Base-by-base conservation (phyloP, 441 rosid species). In the Adansonia grandidieri region DNA sequence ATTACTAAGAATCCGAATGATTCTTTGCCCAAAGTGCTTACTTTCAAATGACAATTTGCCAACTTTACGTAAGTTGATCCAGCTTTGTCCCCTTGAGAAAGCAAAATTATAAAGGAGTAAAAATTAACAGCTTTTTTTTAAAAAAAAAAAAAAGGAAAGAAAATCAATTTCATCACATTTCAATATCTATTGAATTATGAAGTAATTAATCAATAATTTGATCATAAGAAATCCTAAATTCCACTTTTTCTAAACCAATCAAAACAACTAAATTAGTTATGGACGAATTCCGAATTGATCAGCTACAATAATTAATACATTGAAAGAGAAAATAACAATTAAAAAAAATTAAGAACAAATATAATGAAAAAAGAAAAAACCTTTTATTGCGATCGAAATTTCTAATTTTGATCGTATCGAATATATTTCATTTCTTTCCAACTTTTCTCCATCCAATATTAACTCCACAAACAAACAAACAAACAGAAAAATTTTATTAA, bases 21-120 rank as follows among this genome's bases (percentile, higher is more conserved):
- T 48, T 48, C 1, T 19, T 19, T 70, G 2, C 65, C 67, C 70
- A 19, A 57, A 51, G 5, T 22, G 17, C 78, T 66, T 71, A 91
- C 98, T 94, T 91, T 97, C 80, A 93, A 75, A 84, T 97, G 93
- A 80, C 99, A 95, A 70, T 87, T 86, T 1, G 97, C 92, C 83
- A 93, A 84, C 85, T 91, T 95, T 66, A 93, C 81, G 78, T 92
- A 94, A 58, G 90, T 84, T 73, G 92, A 44, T 76, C 95, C 99
- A 71, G 98, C 99, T 78, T 76, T 90, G 83, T 97, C 98, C 98
- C 98, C 97, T 94, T 85, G 74, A 82, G 44, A 17, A 80, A 63
- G 82, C 6, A 28, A 51, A 76, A 50, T 1, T 10, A 62, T 7
- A 74, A 9, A 50, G 61, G 60, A 50, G 11, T 48, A 45, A n/a